Conservation (phyloP, 768 basidiomycete genomes). For the Tulasnella sp. region DNA sequence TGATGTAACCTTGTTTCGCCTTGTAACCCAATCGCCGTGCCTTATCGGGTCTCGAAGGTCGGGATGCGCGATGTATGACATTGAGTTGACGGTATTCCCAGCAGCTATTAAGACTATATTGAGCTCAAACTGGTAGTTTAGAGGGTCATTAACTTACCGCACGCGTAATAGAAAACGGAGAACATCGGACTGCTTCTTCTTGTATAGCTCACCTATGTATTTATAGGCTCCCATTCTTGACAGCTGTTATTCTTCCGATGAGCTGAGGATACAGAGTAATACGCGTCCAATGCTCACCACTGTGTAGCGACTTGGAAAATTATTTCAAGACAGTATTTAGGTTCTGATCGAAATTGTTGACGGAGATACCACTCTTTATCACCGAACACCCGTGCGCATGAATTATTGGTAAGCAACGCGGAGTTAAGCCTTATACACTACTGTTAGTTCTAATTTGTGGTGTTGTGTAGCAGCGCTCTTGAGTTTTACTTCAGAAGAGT, state of each 20-base stretch:
- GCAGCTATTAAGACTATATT: conserved; percentile 41
- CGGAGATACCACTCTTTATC: background rate
- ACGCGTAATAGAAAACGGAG: conserved; percentile 96
- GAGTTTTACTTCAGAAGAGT: conserved; percentile 10
- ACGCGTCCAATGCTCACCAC: background rate
- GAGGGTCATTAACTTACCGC: conserved; percentile 39
- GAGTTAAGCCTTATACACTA: conserved; percentile 4
- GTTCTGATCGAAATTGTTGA: background rate
- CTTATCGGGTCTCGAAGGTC: conserved; percentile 98
- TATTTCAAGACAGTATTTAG: background rate
- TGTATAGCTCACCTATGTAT: conserved; percentile 94
- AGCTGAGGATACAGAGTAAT: background rate
- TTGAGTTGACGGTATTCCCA: conserved; percentile 99
- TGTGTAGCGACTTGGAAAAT: background rate
- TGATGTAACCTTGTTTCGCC: conserved; percentile 97
- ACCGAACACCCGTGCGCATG: background rate
- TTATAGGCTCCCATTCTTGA: conserved; percentile 84
- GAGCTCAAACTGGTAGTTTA: background rate
- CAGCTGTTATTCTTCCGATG: background rate
- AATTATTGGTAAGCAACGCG: too few relatives aligned
- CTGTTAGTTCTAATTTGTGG: conserved; percentile 6
- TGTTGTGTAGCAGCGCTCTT: conserved; percentile 10
- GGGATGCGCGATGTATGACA: conserved; percentile 94
- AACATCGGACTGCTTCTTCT: conserved; percentile 96
- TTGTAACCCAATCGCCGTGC: conserved; percentile 98